Evolutionary conservation across 192 early-diverging fungal species (phyloP), one percentile per base, ranked within the genome.

Genomic region (Rhizophagus sp.): DNA sequence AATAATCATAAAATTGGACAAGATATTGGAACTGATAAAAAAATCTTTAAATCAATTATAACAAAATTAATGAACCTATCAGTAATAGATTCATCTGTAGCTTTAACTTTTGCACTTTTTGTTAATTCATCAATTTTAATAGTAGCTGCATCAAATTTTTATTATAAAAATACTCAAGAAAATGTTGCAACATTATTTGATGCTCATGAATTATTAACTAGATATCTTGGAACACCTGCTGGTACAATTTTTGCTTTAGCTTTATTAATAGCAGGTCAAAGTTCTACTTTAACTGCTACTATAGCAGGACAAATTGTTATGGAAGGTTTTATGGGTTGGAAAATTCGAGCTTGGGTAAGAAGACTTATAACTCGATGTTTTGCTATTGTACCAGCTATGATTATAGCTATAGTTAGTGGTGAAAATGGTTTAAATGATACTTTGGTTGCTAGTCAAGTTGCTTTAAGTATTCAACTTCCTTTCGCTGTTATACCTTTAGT

Each of bases 241-340:
- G 93, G 87, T 19, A 82, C 86, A 47, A 67, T 94, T 13, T 96
- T 95, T 89, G 93, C 94, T 19, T 75, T 95, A 12, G 95, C 93
- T 10, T 82, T 96, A 30, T 82, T 96, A 68, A 88, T 89, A 80
- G 87, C 94, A 17, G 95, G 95, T 25, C 94, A 95, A 82, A 88
- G 85, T 19, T 91, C 91, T 10, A 94, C 94, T 11, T 85, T 96
- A 36, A 95, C 95, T 2, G 95, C 93, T 0, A 96, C 95, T n/a
- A 82, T 96, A 81, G 94, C 94, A 10, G 95, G 94, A 24, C 94
- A 95, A 82, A 91, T 95, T 65, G 88, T 95, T 36, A 95, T 95
- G 92, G 88, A 90, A 39, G 94, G 94, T 4, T 96, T 95, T 80
- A 82, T 95, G 71, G 92, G 89, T 15, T 76, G 84, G 57, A 83